Evolutionary conservation across 108 stramenopile genomes (phyloP).

Genomic region (Pseudonitzschia delicatissima): DNA sequence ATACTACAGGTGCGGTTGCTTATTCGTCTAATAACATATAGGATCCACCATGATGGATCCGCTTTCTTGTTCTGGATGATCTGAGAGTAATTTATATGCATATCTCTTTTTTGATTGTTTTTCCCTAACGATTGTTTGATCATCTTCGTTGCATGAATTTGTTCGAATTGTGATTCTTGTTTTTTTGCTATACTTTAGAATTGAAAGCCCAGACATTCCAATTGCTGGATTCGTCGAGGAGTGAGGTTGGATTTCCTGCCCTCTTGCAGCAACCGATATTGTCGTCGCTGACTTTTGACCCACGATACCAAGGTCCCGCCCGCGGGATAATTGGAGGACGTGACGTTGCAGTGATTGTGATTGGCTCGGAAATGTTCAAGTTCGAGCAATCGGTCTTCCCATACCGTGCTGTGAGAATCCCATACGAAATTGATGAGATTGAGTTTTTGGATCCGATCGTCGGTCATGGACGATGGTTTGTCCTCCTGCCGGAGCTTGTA

Average conservation of each 20-base stretch:
- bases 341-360: conserved; percentile 29
- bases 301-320: conserved; percentile 46
- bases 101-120: too few species aligned
- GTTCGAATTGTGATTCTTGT: too few species aligned
- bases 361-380: conserved; percentile 27
- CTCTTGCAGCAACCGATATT: conserved; percentile 45
- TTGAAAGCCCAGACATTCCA: conserved; percentile 50
- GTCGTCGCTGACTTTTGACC: conserved; percentile 60
- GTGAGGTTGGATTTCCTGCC: conserved; percentile 56
- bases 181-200: conserved; percentile 15
- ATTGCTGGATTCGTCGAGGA: conserved; percentile 39
- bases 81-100: too few species aligned
- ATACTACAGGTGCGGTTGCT: too few species aligned
- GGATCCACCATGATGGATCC: too few species aligned
- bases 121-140: too few species aligned
- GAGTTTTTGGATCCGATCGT: conserved; percentile 12
- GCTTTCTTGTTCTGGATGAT: too few species aligned
- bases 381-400: conserved; percentile 18
- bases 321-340: conserved; percentile 25
- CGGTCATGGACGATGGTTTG: conserved; percentile 26
- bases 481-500: conserved; percentile 32
- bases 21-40: too few species aligned
- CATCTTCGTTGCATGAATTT: too few species aligned
- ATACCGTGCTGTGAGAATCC: conserved; percentile 16
- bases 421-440: conserved; percentile 3